Percentiles rank a stretch among this genome's conserved stretches.
phyloP scores from a whole-genome alignment of 2,329 filamentous ascomycete genomes.

The Coleophoma crateriformis region DNA sequence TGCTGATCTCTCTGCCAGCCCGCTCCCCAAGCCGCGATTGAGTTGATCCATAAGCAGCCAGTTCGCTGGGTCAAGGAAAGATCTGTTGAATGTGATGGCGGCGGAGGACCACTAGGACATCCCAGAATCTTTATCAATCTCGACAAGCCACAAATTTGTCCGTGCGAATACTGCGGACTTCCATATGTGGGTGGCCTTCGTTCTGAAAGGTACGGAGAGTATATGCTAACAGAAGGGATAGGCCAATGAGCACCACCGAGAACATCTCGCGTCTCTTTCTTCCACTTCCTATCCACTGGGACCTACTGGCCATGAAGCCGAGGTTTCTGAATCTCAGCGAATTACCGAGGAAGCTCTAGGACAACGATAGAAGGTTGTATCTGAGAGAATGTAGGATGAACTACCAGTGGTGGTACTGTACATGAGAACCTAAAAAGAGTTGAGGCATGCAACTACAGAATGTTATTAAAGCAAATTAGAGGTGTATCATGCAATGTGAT shows the following conservation, averaged over 20 bases:
- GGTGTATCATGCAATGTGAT: too few species aligned
- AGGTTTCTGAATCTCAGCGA: slow-evolving; percentile 52
- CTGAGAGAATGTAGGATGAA: slow-evolving; percentile 3
- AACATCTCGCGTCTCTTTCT: slow-evolving; percentile 77
- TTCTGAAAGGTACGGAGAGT: slow-evolving; percentile 3
- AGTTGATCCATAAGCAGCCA: slow-evolving; percentile 92
- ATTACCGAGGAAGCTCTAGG: slow-evolving; percentile 53
- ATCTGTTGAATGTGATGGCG: slow-evolving; percentile 83
- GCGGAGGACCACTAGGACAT: slow-evolving; percentile 84
- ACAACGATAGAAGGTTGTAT: slow-evolving; percentile 43
- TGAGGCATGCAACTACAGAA: too few species aligned
- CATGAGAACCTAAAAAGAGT: neutral
- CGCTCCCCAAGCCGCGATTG: slow-evolving; percentile 82
- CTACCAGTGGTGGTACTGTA: slow-evolving; percentile 10
- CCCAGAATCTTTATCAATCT: slow-evolving; percentile 96
- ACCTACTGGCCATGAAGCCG: slow-evolving; percentile 50
- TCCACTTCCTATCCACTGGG: slow-evolving; percentile 76
- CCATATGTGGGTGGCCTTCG: slow-evolving; percentile 66
- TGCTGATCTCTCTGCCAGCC: slow-evolving; percentile 54
- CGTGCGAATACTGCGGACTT: slow-evolving; percentile 88
- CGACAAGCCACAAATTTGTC: slow-evolving; percentile 90
- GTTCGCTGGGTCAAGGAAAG: slow-evolving; percentile 85
- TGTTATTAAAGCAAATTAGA: too few species aligned
- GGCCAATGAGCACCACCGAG: slow-evolving; percentile 86
- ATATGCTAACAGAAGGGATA: slow-evolving; percentile 31